Percentiles rank a stretch among this genome's conserved stretches.
Evolutionary conservation across 2,329 filamentous ascomycete species (phyloP).

Genomic region (Fusarium fracticaudum): DNA sequence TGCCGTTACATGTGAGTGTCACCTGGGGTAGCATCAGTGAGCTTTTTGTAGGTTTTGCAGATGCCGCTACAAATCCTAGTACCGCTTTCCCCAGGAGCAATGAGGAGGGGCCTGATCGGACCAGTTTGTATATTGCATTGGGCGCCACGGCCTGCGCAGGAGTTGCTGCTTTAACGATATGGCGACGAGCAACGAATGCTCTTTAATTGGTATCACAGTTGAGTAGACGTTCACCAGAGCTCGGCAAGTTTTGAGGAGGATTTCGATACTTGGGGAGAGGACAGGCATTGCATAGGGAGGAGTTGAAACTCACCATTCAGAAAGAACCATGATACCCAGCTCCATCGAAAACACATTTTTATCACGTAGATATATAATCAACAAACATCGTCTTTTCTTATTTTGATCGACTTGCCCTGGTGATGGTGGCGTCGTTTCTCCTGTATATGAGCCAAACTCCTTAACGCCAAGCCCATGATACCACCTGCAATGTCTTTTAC

Average conservation of each 20-base stretch:
- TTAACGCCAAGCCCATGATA: conserved; percentile 4
- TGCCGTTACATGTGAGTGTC: conserved; percentile 92
- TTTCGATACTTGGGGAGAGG: not conserved
- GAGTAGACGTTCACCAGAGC: not conserved
- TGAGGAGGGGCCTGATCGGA: conserved; percentile 84
- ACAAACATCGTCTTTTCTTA: conserved; percentile 21
- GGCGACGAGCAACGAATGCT: conserved; percentile 65
- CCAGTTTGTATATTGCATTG: conserved; percentile 85
- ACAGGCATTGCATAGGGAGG: conserved; percentile 28
- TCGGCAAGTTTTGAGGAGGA: not conserved
- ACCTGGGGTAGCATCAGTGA: conserved; percentile 95
- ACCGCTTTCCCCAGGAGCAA: conserved; percentile 90
- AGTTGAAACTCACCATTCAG: conserved; percentile 38
- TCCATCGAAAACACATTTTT: conserved; percentile 28
- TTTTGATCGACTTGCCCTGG: not conserved
- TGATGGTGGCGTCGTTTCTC: not conserved
- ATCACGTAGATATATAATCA: conserved; percentile 33
- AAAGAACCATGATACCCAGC: conserved; percentile 47
- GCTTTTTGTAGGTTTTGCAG: conserved; percentile 90
- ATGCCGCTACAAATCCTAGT: conserved; percentile 89
- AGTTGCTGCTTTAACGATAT: conserved; percentile 72
- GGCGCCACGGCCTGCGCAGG: conserved; percentile 75
- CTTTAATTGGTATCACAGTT: conserved; percentile 35
- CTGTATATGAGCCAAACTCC: not conserved
- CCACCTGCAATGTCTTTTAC: not conserved